Evolutionary conservation across 2,329 filamentous ascomycete species (phyloP), one percentile per base, ranked within the genome.

Genomic region (Botrytis pseudocinerea): DNA sequence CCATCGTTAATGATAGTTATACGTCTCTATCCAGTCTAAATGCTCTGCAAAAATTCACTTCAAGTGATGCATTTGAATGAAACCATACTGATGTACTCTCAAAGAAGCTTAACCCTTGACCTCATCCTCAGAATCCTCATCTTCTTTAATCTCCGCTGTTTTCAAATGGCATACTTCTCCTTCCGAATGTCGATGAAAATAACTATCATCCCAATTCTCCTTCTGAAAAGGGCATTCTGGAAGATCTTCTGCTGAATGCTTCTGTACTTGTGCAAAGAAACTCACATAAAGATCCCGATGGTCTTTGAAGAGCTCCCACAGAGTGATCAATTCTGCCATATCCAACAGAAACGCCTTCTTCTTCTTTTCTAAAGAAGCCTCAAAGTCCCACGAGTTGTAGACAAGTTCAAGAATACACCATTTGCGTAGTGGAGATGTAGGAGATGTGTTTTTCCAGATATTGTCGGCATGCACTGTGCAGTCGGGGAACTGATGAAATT

Each of bases 1-100:
- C 48, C 4, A n/a, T n/a, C 12, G 0, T 14, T 3, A 16, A 51
- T 6, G 0, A 8, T 5, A n/a, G 1, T 51, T 51, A n/a, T 14
- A 7, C n/a, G 48, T 10, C 14, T 54, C 48, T 54, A 54, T 25
- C 25, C 48, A n/a, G 12, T 54, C 2, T 6, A n/a, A 16, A 7
- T 54, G 4, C 25, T 14, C 10, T 51, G 5, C 10, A n/a, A 51
- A 51, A 0, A n/a, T n/a, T n/a, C 12, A 0, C 25, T n/a, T 1
- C 25, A 54, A 54, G 2, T n/a, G 4, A 4, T n/a, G 5, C 5
- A 25, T 22, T 54, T 4, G 14, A n/a, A 16, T n/a, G 25, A n/a
- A 54, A 25, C 12, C 48, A 3, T 7, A 3, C 1, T 4, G 2
- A 54, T n/a, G 12, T 14, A n/a, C 12, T 54, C 12, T 16, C 3